Conservation (phyloP, 176 grass and related monocot species). For the Poa annua region DNA sequence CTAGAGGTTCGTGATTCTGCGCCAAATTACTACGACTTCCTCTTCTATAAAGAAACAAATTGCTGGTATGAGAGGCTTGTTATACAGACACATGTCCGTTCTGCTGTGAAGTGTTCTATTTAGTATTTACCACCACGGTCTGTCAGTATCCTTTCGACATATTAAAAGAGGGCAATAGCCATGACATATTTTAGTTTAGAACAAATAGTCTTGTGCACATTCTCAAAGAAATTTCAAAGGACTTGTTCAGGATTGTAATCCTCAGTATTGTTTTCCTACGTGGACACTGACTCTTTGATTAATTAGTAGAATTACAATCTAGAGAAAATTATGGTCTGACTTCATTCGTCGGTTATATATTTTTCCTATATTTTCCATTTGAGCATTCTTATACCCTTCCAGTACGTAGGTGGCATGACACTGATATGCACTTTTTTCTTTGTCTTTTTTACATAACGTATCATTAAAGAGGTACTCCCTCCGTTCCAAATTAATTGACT, state of each 20-base stretch:
- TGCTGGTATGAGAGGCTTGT: neutral
- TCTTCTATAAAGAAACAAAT: neutral
- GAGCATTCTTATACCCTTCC: too few species aligned
- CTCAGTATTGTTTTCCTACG: neutral
- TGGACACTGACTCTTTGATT: neutral
- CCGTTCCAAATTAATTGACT: too few species aligned
- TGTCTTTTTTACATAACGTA: too few species aligned
- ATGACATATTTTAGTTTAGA: neutral
- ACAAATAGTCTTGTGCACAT: neutral
- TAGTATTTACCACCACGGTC: neutral
- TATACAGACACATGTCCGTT: neutral
- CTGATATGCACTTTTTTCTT: too few species aligned
- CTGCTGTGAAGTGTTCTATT: neutral
- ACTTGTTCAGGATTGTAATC: neutral
- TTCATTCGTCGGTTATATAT: neutral
- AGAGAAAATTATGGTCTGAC: neutral
- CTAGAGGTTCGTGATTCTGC: neutral
- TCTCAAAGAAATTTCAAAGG: neutral
- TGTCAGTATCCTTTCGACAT: neutral
- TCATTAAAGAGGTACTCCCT: too few species aligned
- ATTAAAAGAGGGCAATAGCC: neutral
- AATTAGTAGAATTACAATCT: neutral
- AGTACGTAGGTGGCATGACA: too few species aligned
- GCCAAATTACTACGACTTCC: neutral
- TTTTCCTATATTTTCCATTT: neutral